Conservation (phyloP, 1,284 basidiomycete species). For the Coriolopsis trogii region DNA sequence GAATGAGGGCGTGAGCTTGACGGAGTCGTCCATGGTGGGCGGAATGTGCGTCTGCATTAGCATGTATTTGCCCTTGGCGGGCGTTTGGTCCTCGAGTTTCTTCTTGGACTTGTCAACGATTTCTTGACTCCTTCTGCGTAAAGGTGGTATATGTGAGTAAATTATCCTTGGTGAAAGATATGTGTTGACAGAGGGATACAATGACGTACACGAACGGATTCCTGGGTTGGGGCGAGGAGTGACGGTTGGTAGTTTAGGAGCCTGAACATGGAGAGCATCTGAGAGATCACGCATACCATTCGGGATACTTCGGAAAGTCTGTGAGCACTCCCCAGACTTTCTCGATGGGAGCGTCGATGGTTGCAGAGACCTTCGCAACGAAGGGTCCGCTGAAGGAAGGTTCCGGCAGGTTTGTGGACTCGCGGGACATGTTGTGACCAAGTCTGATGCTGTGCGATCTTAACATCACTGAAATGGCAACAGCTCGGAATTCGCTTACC, state of each 20-base stretch:
- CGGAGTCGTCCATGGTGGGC: conserved; percentile 48
- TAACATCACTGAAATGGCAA: too few relatives aligned
- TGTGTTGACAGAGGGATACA: too few relatives aligned
- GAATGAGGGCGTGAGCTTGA: conserved; percentile 29
- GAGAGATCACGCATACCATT: conserved; percentile 43
- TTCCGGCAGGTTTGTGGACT: conserved; percentile 21
- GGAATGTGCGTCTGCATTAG: conserved; percentile 60
- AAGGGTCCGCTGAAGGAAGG: conserved; percentile 36
- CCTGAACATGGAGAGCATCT: not conserved
- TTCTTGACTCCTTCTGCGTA: conserved; percentile 54
- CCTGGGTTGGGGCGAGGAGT: conserved; percentile 40
- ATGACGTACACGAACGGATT: conserved; percentile 64
- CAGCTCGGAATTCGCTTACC: too few relatives aligned
- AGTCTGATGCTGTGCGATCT: too few relatives aligned
- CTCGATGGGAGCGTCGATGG: conserved; percentile 50
- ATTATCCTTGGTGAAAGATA: not conserved
- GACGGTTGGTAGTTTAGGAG: conserved; percentile 1
- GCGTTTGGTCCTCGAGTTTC: conserved; percentile 50
- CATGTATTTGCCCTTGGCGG: conserved; percentile 48
- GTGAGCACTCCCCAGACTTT: conserved; percentile 51
- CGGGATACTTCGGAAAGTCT: conserved; percentile 51
- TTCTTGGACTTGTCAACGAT: conserved; percentile 47
- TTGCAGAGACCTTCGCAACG: conserved; percentile 38
- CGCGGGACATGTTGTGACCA: not conserved
- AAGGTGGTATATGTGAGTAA: not conserved